phyloP scores from a whole-genome alignment of 2,329 filamentous ascomycete species.

The Diaporthe australafricana region DNA sequence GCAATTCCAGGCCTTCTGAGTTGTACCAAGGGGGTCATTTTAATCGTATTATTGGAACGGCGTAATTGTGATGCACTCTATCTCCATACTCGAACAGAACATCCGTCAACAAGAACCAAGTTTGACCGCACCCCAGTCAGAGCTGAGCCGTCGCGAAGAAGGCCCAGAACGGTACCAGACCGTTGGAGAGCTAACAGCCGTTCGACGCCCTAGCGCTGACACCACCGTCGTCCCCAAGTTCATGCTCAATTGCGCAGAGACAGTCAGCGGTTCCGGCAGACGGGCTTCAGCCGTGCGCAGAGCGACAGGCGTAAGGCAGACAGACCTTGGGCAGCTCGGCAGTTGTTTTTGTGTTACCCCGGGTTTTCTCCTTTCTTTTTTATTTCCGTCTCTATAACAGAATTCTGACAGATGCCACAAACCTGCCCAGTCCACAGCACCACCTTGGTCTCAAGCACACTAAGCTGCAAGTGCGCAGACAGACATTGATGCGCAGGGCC shows the following conservation, averaged over 20 bases:
- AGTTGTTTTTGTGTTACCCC: not conserved
- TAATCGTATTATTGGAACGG: no score
- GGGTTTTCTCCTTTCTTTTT: not conserved
- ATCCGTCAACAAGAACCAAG: no score
- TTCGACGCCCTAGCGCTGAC: conserved; percentile 16
- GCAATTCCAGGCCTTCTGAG: not conserved
- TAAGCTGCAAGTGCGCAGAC: not conserved
- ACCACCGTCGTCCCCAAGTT: not conserved
- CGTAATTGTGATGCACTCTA: no score
- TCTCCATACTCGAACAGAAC: no score
- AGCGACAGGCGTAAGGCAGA: not conserved
- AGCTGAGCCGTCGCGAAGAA: no score
- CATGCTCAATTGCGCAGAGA: conserved; percentile 20
- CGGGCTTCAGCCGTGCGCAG: not conserved
- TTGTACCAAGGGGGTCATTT: not conserved
- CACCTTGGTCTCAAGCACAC: no score
- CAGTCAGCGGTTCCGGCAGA: not conserved
- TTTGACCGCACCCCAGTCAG: no score
- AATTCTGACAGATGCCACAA: not conserved
- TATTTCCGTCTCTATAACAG: no score
- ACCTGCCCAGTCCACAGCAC: not conserved
- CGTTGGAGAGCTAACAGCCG: not conserved
- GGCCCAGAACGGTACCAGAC: not conserved
- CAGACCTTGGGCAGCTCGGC: conserved; percentile 1
- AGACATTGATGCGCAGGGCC: not conserved